Conservation (phyloP, 2,329 filamentous ascomycete species). For the Hortaea sp. region DNA sequence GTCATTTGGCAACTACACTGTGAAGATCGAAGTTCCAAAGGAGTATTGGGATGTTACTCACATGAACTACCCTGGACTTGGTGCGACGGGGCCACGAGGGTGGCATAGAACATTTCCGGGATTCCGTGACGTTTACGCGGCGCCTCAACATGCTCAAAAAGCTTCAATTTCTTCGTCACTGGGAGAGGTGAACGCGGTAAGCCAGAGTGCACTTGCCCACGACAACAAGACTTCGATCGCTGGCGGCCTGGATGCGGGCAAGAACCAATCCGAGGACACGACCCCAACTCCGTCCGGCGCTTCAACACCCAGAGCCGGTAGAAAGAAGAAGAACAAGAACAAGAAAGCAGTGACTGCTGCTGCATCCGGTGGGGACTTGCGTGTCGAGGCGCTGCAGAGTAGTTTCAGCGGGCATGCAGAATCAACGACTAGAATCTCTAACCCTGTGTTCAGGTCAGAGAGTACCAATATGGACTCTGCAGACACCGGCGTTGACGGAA, state of each 20-base stretch:
- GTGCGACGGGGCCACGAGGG: background rate
- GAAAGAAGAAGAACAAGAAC: constrained; percentile 7
- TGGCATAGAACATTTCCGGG: background rate
- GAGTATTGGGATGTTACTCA: constrained; percentile 5
- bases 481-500: background rate
- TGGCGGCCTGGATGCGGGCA: too few relatives aligned
- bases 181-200: too few relatives aligned
- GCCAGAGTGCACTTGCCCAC: too few relatives aligned
- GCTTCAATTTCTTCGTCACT: background rate
- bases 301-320: constrained; percentile 10
- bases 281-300: constrained; percentile 11
- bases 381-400: background rate
- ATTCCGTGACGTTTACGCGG: background rate
- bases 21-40: constrained; percentile 5
- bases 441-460: too few relatives aligned
- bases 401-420: too few relatives aligned
- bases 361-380: background rate
- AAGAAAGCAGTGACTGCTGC: background rate
- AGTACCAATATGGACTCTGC: too few relatives aligned
- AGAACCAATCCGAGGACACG: constrained; percentile 1
- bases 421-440: too few relatives aligned
- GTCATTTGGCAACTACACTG: background rate
- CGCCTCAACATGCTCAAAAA: background rate
- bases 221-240: too few relatives aligned
- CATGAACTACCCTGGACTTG: too few relatives aligned